Evolutionary conservation across 1,284 basidiomycete genomes (phyloP), one percentile per base, ranked within the genome.

Genomic region (Rhodotorula mucilaginosa): DNA sequence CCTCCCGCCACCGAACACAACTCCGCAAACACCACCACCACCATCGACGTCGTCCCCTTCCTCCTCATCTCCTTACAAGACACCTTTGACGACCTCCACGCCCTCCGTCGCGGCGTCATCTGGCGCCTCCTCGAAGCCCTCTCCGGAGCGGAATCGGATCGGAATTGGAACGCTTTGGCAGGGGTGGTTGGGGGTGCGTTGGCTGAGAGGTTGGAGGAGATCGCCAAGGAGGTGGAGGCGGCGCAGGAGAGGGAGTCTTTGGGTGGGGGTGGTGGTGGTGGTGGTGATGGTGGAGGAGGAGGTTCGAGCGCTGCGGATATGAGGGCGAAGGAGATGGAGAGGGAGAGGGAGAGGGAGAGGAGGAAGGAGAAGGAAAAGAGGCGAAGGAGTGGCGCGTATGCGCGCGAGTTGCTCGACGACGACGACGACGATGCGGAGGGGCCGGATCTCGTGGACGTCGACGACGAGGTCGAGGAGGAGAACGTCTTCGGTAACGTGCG

Each of bases 121-220:
- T 72, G 67, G 71, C 56, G 68, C 8, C 2, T 69, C 7, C 51
- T 72, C 47, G 67, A 63, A 52, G 57, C 57, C 19, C 57, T 72
- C 5, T 57, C 49, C 31, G 34, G 51, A 5, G 52, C 51, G 15
- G 47, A 48, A 12, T 23, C 21, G 5, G 67, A 62, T n/a, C 39
- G 13, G 19, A 52, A 19, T 3, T 69, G 71, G 67, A 26, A 13
- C 15, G 23, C 26, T 29, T 21, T 63, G 4, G 39, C 21, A 1
- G 31, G n/a, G 0, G n/a, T 58, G 49, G 51, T 72, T n/a, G 64
- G 39, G 12, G 39, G 29, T 4, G 8, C 2, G 19, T 39, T 66
- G 10, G 26, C n/a, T 2, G 31, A 7, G 23, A n/a, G 15, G 39
- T 21, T 72, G 5, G 23, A 26, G 7, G 26, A 19, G 3, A 57